A percentile compares a stretch with the other conserved stretches of the same genome.
These are phyloP conservation scores for Aureobasidium sp. DNA, from an alignment of 2,329 filamentous ascomycete species.

Conservation along the genomic window DNA sequence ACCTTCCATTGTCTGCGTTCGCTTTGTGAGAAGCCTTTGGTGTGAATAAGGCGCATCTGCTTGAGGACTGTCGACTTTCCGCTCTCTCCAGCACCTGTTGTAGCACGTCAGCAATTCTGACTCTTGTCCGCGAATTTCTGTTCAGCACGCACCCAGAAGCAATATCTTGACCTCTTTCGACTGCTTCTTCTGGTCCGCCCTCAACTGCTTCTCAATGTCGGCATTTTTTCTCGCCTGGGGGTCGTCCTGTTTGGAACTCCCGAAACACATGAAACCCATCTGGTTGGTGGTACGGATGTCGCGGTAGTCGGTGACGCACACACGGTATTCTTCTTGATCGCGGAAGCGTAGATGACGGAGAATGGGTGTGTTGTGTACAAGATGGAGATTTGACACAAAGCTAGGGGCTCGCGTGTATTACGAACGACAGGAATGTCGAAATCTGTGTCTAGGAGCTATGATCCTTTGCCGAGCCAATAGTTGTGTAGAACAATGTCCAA, in stretches of 20 bases:
- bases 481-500: background rate
- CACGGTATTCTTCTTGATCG: background rate
- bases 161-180: conserved; percentile 88
- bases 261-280: conserved; percentile 45
- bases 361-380: background rate
- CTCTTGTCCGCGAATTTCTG: background rate
- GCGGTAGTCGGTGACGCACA: background rate
- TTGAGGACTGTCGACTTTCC: conserved; percentile 96
- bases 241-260: conserved; percentile 40
- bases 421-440: background rate
- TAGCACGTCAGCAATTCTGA: conserved; percentile 26
- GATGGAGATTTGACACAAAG: background rate
- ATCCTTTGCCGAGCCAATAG: background rate
- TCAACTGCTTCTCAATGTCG: conserved; percentile 80
- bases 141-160: conserved; percentile 63
- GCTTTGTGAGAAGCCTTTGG: conserved; percentile 79
- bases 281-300: background rate
- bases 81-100: conserved; percentile 80
- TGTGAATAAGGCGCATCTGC: conserved; percentile 98
- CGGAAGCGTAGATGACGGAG: background rate
- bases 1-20: conserved; percentile 92
- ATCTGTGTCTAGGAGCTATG: conserved; percentile 10
- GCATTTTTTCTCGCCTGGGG: conserved; percentile 44
- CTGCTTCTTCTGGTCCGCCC: conserved; percentile 80
- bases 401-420: background rate